Conservation (phyloP, 148 eudicot genomes). For the Euryodendron excelsum region DNA sequence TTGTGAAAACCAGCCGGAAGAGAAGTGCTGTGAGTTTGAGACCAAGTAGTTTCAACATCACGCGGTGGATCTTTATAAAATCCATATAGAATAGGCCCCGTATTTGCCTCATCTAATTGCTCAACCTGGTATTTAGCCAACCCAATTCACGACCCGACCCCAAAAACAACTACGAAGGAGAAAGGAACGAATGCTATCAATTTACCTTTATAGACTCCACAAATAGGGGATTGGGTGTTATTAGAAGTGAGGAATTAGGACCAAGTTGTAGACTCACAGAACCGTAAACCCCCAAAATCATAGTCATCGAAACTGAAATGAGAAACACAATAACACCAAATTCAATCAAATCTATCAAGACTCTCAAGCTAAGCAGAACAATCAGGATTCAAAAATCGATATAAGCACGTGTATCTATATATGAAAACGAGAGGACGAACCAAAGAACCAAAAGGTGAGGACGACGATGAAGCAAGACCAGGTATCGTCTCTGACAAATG, state of each 20-base stretch:
- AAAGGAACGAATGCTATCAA: neutral
- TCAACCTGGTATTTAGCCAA: conserved; percentile 34
- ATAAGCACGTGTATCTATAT: neutral
- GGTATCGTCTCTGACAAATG: conserved; percentile 36
- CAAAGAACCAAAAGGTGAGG: conserved; percentile 67
- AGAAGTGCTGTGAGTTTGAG: conserved; percentile 38
- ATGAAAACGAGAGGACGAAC: conserved; percentile 20
- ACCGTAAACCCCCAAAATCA: conserved; percentile 77
- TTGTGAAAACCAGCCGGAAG: conserved; percentile 40
- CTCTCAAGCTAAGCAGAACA: conserved; percentile 10
- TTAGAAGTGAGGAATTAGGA: conserved; percentile 64
- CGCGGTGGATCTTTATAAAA: conserved; percentile 37
- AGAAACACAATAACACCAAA: conserved; percentile 7
- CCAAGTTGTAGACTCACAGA: conserved; percentile 60
- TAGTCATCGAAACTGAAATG: conserved; percentile 68
- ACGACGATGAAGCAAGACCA: conserved; percentile 58
- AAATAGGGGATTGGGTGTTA: conserved; percentile 60
- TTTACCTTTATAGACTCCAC: conserved; percentile 68
- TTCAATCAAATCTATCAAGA: neutral
- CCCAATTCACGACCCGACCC: neutral
- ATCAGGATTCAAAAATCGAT: conserved; percentile 1
- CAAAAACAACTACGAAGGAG: conserved; percentile 5
- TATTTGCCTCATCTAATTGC: conserved; percentile 27
- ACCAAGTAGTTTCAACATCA: conserved; percentile 39
- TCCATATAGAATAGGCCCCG: conserved; percentile 47